Percentiles rank a stretch among this genome's conserved stretches.
phyloP scores from a whole-genome alignment of 352 stramenopile genomes.

The Hyaloperonospora arabidopsidis region DNA sequence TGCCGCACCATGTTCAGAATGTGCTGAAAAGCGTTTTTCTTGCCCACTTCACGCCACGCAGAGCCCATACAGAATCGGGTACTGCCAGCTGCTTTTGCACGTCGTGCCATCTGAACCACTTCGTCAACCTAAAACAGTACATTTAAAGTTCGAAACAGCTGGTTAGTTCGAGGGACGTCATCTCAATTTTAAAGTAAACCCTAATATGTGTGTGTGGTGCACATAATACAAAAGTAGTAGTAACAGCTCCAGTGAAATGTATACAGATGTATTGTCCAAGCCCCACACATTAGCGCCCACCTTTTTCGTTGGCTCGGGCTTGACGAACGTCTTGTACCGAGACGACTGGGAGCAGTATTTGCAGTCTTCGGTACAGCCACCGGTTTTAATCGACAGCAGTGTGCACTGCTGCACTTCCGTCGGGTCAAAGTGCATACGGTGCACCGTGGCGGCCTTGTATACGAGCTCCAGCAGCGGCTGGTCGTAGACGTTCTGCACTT shows the following conservation, averaged over 20 bases:
- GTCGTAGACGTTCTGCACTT: conserved; percentile 92
- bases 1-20: conserved; percentile 95
- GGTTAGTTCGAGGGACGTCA: too few relatives aligned
- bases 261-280: too few relatives aligned
- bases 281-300: not conserved
- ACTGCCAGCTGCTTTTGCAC: conserved; percentile 93
- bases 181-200: too few relatives aligned
- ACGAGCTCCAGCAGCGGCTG: conserved; percentile 95
- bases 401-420: conserved; percentile 97
- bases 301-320: conserved; percentile 95
- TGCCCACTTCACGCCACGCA: conserved; percentile 95
- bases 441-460: conserved; percentile 92
- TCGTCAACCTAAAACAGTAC: conserved; percentile 67
- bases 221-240: too few relatives aligned
- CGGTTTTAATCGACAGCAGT: conserved; percentile 96
- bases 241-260: too few relatives aligned
- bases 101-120: conserved; percentile 90
- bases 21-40: conserved; percentile 97
- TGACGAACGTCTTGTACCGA: conserved; percentile 97
- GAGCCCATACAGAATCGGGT: conserved; percentile 98
- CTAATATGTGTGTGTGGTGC: too few relatives aligned
- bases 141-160: too few relatives aligned
- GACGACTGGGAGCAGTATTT: conserved; percentile 96
- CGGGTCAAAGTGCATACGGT: conserved; percentile 97
- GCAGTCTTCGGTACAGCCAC: conserved; percentile 90